These are phyloP conservation scores for Aspergillus transmontanensis DNA, from an alignment of 2,329 filamentous ascomycete species.

Conservation along the genomic window DNA sequence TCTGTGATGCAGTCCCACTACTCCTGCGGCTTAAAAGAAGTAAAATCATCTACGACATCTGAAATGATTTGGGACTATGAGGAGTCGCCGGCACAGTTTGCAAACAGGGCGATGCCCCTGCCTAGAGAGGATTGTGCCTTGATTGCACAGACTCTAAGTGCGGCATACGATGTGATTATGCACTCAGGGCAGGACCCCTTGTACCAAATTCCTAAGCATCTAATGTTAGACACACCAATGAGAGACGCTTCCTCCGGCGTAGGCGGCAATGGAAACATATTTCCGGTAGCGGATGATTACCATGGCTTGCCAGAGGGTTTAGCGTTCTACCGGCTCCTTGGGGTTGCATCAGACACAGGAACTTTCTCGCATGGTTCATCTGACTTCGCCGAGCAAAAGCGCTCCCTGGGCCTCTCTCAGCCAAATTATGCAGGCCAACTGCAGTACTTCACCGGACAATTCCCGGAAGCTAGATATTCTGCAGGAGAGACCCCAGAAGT, in stretches of 20 bases:
- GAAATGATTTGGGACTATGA: too few species aligned
- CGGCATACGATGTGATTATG: constrained; percentile 8
- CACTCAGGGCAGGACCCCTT: not conserved
- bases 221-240: not conserved
- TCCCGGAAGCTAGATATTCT: not conserved
- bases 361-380: not conserved
- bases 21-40: too few species aligned
- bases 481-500: not conserved
- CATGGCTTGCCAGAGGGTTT: not conserved
- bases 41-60: not conserved
- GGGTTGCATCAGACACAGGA: not conserved
- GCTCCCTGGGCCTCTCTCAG: not conserved
- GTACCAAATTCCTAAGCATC: not conserved
- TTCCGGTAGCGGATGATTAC: not conserved
- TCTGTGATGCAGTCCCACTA: not conserved
- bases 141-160: not conserved
- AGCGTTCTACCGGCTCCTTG: not conserved
- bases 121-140: not conserved
- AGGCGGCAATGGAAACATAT: not conserved
- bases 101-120: not conserved
- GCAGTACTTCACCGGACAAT: not conserved
- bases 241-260: not conserved
- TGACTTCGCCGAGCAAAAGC: not conserved
- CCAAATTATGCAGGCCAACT: not conserved
- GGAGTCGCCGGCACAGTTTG: not conserved